phyloP scores from a whole-genome alignment of 495 filamentous ascomycete genomes.

The Aspergillus indologenus region DNA sequence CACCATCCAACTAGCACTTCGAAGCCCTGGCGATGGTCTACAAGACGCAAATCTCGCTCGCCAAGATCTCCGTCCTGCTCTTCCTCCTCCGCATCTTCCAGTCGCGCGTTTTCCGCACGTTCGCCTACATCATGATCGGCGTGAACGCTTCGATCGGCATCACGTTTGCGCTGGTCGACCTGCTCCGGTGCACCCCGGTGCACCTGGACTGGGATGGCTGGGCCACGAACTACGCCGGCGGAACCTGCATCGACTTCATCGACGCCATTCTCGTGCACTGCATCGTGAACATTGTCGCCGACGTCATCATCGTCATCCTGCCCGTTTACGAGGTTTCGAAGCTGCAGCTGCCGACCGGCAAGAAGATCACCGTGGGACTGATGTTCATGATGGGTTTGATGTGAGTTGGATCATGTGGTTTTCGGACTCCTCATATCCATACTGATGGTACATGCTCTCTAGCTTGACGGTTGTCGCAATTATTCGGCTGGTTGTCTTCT shows the following conservation, averaged over 20 bases:
- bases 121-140: slow-evolving; percentile 31
- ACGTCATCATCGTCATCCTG: slow-evolving; percentile 27
- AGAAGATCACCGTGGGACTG: slow-evolving; percentile 31
- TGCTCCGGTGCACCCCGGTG: slow-evolving; percentile 34
- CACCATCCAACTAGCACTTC: slow-evolving; percentile 18
- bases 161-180: slow-evolving; percentile 29
- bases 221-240: slow-evolving; percentile 19
- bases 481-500: slow-evolving; percentile 31
- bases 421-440: too few species aligned
- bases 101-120: slow-evolving; percentile 30
- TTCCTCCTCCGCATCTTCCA: slow-evolving; percentile 46
- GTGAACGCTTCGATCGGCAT: slow-evolving; percentile 31
- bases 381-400: slow-evolving; percentile 35
- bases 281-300: slow-evolving; percentile 30
- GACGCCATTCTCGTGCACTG: slow-evolving; percentile 27
- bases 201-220: slow-evolving; percentile 34
- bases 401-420: slow-evolving; percentile 12
- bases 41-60: slow-evolving; percentile 37
- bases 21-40: slow-evolving; percentile 29
- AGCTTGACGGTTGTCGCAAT: slow-evolving; percentile 30
- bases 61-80: slow-evolving; percentile 50
- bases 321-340: slow-evolving; percentile 32
- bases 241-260: slow-evolving; percentile 30
- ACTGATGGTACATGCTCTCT: background rate
- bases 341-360: slow-evolving; percentile 27